Percentiles rank a stretch among this genome's conserved stretches.
Conservation (phyloP, 352 stramenopile species). For the Thalassiosira mediterranea region DNA sequence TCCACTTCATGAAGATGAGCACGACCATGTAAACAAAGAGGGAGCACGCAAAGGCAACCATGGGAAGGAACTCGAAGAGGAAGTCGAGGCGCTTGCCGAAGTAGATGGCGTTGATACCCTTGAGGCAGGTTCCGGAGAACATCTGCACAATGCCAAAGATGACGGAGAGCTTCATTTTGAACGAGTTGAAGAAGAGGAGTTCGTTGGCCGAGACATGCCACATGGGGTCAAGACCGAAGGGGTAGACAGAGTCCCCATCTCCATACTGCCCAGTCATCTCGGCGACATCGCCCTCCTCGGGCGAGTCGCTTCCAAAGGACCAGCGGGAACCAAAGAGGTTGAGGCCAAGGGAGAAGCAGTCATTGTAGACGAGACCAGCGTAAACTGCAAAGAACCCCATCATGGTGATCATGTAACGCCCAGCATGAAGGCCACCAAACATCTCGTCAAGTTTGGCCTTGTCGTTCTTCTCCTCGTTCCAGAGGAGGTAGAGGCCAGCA, state of each 20-base stretch:
- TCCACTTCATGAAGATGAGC: conserved; percentile 99
- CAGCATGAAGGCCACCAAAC: conserved; percentile 89
- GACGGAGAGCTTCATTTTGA: conserved; percentile 99
- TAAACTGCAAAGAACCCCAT: conserved; percentile 99
- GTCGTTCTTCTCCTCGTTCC: conserved; percentile 89
- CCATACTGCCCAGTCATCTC: conserved; percentile 67
- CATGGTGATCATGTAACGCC: conserved; percentile 97
- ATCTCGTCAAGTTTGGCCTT: conserved; percentile 91
- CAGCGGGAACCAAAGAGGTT: conserved; percentile 97
- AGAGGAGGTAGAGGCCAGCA: conserved; percentile 92
- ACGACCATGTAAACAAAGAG: conserved; percentile 99
- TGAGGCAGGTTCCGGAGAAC: conserved; percentile 96
- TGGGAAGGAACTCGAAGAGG: conserved; percentile 97
- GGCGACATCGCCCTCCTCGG: conserved; percentile 70
- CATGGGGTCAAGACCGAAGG: conserved; percentile 96
- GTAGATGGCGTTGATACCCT: conserved; percentile 95
- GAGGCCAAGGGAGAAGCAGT: conserved; percentile 97
- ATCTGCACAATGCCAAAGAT: conserved; percentile 99
- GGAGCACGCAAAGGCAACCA: conserved; percentile 94
- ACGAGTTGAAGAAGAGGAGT: conserved; percentile 99
- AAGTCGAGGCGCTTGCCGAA: conserved; percentile 95
- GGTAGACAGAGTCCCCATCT: conserved; percentile 91
- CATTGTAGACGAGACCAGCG: conserved; percentile 98
- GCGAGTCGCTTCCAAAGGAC: conserved; percentile 81
- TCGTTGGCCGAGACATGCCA: conserved; percentile 98